phyloP scores from a whole-genome alignment of 2,329 filamentous ascomycete genomes.

The Raffaelea albimanens region DNA sequence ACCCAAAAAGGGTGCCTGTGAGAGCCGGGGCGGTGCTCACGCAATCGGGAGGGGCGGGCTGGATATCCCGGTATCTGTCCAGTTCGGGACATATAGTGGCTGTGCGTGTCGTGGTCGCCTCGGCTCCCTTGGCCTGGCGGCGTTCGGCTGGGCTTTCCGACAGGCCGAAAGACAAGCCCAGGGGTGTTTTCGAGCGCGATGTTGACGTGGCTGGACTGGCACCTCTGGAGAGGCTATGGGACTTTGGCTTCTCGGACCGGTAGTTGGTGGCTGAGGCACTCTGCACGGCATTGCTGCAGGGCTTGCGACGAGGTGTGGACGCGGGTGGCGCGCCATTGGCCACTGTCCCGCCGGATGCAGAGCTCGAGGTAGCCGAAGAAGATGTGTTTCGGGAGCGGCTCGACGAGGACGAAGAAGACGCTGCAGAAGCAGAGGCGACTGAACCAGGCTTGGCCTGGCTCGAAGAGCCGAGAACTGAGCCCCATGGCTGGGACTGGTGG shows the following conservation, averaged over 20 bases:
- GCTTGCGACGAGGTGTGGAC: not conserved
- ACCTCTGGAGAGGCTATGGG: constrained; percentile 25
- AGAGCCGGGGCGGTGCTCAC: constrained; percentile 19
- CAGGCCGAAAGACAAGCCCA: constrained; percentile 31
- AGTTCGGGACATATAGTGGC: constrained; percentile 49
- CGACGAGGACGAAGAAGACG: constrained; percentile 12
- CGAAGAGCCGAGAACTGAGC: constrained; percentile 23
- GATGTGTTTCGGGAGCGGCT: not conserved
- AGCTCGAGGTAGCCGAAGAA: too few species aligned
- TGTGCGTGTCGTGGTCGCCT: constrained; percentile 28
- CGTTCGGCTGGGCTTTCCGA: constrained; percentile 35
- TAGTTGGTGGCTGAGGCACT: constrained; percentile 9
- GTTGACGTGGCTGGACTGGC: constrained; percentile 34
- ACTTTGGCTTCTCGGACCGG: constrained; percentile 25
- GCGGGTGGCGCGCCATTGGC: not conserved
- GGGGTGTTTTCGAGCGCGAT: constrained; percentile 25
- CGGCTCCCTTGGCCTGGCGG: constrained; percentile 30
- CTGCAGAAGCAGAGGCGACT: constrained; percentile 7
- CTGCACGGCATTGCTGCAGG: not conserved
- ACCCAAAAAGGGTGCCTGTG: constrained; percentile 41
- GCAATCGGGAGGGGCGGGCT: constrained; percentile 22
- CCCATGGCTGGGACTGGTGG: constrained; percentile 34
- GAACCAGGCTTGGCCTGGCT: not conserved
- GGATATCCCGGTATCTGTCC: constrained; percentile 47
- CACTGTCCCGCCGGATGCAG: too few species aligned